Evolutionary conservation across 768 basidiomycete species (phyloP).

Genomic region (Lentinula edodes): DNA sequence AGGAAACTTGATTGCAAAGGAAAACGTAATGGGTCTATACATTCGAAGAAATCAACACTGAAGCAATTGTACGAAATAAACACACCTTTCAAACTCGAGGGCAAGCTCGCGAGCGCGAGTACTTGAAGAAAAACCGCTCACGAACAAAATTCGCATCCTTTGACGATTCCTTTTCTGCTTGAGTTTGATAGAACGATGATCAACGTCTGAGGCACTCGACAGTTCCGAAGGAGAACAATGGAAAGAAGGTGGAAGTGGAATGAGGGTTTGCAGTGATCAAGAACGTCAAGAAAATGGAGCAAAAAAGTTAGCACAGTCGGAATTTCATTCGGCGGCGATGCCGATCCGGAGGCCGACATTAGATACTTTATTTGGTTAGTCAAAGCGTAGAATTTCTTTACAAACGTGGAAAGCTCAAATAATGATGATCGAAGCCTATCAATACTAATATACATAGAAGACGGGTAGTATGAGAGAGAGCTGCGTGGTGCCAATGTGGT

Average conservation of each 20-base stretch:
- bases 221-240: not conserved
- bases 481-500: too few species aligned
- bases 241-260: not conserved
- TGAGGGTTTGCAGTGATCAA: too few species aligned
- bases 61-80: conserved; percentile 1
- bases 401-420: not conserved
- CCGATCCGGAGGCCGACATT: not conserved
- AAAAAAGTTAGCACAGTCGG: not conserved
- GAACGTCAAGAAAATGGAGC: not conserved
- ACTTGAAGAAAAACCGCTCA: conserved; percentile 79
- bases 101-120: conserved; percentile 83
- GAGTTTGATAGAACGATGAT: not conserved
- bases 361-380: not conserved
- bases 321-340: not conserved
- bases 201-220: too few species aligned
- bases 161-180: not conserved
- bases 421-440: too few species aligned
- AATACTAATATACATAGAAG: too few species aligned
- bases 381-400: not conserved
- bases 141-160: conserved; percentile 77
- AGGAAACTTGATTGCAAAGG: not conserved
- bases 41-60: not conserved
- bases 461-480: too few species aligned
- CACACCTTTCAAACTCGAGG: conserved; percentile 81
- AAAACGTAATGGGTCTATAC: conserved; percentile 1